Evolutionary conservation across 306 rosid genomes (phyloP), one percentile per base, ranked within the genome.

Genomic region (Delonix regia): DNA sequence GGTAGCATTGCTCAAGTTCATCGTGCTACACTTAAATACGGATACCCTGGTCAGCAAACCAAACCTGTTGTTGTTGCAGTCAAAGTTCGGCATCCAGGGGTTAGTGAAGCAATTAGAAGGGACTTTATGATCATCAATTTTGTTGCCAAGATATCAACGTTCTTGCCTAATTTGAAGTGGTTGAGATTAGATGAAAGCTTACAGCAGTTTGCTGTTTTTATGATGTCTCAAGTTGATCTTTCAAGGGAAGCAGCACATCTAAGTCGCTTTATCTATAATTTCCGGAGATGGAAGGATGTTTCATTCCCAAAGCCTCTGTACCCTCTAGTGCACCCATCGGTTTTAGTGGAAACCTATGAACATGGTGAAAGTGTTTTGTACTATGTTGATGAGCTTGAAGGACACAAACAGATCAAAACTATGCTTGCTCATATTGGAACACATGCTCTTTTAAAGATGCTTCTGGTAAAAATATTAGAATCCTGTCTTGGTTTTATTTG

Each of bases 1-100:
- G 97, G 96, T 79, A 92, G 96, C 80, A 84, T 92, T 66, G 96
- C 97, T 86, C 97, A 92, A 83, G 92, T 92, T 73, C 93, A 92
- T 86, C 89, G 87, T 78, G 97, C 91, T 74, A 83, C 82, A n/a
- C 83, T 92, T 36, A 92, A 87, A 74, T 90, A 86, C 82, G 80
- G 80, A 66, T 90, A 85, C 78, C 97, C 94, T 4, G 88, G 96
- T 78, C 85, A 80, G 81, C 71, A 71, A 73, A 90, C 79, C 38
- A 90, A 87, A 72, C 96, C 91, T 44, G 27, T 89, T 73, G 86
- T 85, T 27, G 97, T 90, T 64, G 94, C 97, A 61, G 97, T 90
- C 21, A 92, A 90, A 85, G 96, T 92, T 51, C 87, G 92, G 38
- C 97, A 92, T 79, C 96, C 96, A 9, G 96, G 96, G 52, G 97